These are phyloP conservation scores for Colletotrichum tabaci DNA, from an alignment of 2,329 filamentous ascomycete species.

Conservation along the genomic window DNA sequence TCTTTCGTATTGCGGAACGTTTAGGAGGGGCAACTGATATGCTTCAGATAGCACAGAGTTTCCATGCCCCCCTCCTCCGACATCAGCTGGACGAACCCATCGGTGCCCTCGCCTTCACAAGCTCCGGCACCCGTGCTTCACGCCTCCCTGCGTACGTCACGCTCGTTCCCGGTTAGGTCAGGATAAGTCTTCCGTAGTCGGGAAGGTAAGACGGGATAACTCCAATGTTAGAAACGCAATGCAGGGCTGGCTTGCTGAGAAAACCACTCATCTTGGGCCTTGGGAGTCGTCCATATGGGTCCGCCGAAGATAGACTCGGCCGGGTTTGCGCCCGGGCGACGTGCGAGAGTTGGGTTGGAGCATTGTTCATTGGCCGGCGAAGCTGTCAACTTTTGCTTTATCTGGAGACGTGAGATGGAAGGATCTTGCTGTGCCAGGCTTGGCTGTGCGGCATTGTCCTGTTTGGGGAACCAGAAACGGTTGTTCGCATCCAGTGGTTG, in stretches of 20 bases:
- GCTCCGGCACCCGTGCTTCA: constrained; percentile 15
- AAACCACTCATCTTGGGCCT: background rate
- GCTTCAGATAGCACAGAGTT: constrained; percentile 32
- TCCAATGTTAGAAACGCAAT: background rate
- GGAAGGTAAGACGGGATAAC: background rate
- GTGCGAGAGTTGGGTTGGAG: background rate
- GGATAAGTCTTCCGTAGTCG: background rate
- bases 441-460: background rate
- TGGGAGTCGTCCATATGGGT: background rate
- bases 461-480: background rate
- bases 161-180: background rate
- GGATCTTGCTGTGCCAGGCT: constrained; percentile 5
- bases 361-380: background rate
- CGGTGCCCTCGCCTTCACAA: constrained; percentile 26
- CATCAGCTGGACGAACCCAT: constrained; percentile 35
- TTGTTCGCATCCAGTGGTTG: background rate
- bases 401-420: too few species aligned
- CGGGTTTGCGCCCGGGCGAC: background rate
- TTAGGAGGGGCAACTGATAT: constrained; percentile 8
- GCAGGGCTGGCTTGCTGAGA: background rate
- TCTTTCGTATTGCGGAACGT: background rate
- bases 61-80: constrained; percentile 33
- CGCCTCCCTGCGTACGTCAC: background rate
- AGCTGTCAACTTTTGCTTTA: too few species aligned
- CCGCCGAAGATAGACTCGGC: background rate